Evolutionary conservation across 1,284 basidiomycete genomes (phyloP).

Genomic region (Malassezia equina): DNA sequence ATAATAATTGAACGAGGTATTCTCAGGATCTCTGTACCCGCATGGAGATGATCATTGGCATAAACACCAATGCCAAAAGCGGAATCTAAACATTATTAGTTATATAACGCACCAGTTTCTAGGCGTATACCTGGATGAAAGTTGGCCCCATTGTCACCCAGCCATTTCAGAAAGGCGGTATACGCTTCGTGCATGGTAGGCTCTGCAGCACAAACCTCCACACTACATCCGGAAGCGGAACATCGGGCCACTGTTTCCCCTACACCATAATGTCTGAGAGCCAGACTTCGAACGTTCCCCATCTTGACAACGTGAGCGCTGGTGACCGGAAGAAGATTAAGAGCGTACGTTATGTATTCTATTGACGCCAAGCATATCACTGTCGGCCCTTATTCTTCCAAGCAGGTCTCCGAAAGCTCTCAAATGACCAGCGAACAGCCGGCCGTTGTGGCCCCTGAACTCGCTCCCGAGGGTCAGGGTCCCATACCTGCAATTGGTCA

Average conservation of each 20-base stretch:
- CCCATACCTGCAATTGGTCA: slow-evolving; percentile 10
- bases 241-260: no score
- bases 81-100: not conserved
- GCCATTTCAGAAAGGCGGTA: slow-evolving; percentile 1
- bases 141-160: not conserved
- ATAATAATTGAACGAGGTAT: slow-evolving; percentile 3
- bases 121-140: not conserved
- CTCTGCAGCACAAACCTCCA: not conserved
- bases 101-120: not conserved
- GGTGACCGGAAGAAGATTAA: slow-evolving; percentile 4
- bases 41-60: not conserved
- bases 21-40: not conserved
- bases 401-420: slow-evolving; percentile 16
- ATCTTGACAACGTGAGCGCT: slow-evolving; percentile 1
- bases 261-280: not conserved
- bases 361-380: slow-evolving; percentile 10
- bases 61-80: not conserved
- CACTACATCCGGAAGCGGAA: not conserved
- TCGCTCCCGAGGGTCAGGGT: not conserved
- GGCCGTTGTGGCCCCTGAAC: slow-evolving; percentile 15
- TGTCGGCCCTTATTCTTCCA: slow-evolving; percentile 11
- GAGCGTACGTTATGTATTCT: not conserved
- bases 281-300: slow-evolving; percentile 8
- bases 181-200: not conserved
- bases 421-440: slow-evolving; percentile 13